These are phyloP conservation scores for Fusarium drepaniforme DNA, from an alignment of 2,329 filamentous ascomycete genomes.

Conservation along the genomic window DNA sequence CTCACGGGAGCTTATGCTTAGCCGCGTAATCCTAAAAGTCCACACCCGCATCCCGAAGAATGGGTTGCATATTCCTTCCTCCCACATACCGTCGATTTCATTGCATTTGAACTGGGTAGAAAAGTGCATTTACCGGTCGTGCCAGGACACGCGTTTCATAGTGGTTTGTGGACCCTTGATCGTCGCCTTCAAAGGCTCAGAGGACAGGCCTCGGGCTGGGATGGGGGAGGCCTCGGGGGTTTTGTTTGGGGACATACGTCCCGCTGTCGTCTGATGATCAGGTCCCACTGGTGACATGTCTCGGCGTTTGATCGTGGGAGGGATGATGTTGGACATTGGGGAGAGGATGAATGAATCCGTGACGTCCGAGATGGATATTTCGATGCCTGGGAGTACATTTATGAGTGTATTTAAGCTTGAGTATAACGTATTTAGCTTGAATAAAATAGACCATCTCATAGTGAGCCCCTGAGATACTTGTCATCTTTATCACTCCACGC, in stretches of 20 bases:
- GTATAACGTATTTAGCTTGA: background rate
- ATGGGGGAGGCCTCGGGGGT: background rate
- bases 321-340: background rate
- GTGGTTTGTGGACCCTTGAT: background rate
- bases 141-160: constrained; percentile 7
- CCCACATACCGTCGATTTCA: background rate
- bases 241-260: background rate
- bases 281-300: background rate
- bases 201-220: background rate
- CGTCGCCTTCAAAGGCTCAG: background rate
- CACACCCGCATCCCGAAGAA: background rate
- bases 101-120: background rate
- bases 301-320: background rate
- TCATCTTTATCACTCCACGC: background rate
- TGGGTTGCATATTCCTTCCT: background rate
- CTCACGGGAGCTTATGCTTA: background rate
- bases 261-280: background rate
- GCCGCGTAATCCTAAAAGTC: background rate
- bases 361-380: background rate
- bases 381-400: background rate
- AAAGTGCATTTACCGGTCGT: background rate
- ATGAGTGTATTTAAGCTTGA: background rate
- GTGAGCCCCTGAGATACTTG: background rate
- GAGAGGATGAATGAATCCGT: background rate
- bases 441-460: background rate